phyloP scores from a whole-genome alignment of 1,284 basidiomycete species.

The Rhodofomes roseus region DNA sequence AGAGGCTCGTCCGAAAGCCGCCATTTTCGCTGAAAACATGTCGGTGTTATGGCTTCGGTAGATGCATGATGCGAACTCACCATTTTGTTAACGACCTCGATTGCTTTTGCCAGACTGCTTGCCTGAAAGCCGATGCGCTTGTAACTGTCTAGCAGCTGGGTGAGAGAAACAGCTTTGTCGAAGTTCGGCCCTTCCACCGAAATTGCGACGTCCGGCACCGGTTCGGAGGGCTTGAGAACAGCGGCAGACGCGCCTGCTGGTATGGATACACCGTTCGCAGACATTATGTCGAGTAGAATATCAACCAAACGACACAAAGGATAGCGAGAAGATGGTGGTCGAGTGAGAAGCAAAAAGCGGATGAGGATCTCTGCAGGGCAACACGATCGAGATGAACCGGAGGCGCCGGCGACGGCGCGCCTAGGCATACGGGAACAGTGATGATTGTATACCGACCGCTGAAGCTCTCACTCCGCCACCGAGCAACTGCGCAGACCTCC shows the following conservation, averaged over 20 bases:
- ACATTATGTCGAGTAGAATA: conserved; percentile 11
- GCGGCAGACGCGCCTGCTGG: conserved; percentile 64
- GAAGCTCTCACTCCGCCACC: conserved; percentile 7
- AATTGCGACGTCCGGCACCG: conserved; percentile 67
- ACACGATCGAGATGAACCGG: neutral
- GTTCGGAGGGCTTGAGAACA: conserved; percentile 76
- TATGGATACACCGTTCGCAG: conserved; percentile 28
- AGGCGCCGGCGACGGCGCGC: neutral
- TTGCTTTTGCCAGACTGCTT: conserved; percentile 84
- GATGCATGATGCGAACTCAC: conserved; percentile 36
- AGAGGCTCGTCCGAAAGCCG: conserved; percentile 79
- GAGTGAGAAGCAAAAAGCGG: neutral
- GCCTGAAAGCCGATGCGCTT: conserved; percentile 96
- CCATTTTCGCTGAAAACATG: conserved; percentile 69
- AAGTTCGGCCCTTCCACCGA: conserved; percentile 89
- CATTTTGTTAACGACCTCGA: conserved; percentile 90
- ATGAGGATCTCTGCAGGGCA: neutral
- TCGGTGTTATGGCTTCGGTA: conserved; percentile 4
- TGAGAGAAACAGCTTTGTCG: conserved; percentile 65
- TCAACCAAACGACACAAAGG: neutral
- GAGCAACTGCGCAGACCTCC: conserved; percentile 7
- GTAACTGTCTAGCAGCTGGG: conserved; percentile 76
- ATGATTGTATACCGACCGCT: conserved; percentile 8
- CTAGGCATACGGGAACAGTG: neutral
- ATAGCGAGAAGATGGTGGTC: neutral